Evolutionary conservation across 1,284 basidiomycete species (phyloP).

Genomic region (Naganishia sp.): DNA sequence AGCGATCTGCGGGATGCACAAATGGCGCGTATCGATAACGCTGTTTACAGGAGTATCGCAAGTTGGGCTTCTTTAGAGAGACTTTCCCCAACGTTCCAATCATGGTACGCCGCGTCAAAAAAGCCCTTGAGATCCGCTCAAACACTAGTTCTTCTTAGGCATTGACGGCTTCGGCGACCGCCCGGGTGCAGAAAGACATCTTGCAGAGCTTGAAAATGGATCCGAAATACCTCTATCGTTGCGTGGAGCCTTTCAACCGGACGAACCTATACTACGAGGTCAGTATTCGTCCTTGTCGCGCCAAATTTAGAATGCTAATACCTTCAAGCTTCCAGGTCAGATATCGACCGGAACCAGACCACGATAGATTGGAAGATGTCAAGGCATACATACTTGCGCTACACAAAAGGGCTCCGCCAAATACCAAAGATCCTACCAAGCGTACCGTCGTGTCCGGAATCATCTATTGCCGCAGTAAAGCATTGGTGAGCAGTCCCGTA

Average conservation of each 20-base stretch:
- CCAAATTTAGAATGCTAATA: neutral
- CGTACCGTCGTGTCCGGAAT: constrained; percentile 67
- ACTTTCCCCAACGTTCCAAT: constrained; percentile 72
- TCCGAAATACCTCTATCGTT: constrained; percentile 61
- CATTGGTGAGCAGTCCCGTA: constrained; percentile 44
- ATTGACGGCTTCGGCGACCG: constrained; percentile 53
- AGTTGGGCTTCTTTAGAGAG: constrained; percentile 68
- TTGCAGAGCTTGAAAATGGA: constrained; percentile 65
- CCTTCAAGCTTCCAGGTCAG: constrained; percentile 57
- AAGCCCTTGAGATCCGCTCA: neutral
- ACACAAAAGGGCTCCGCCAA: constrained; percentile 43
- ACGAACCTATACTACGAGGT: constrained; percentile 79
- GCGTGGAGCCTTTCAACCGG: constrained; percentile 76
- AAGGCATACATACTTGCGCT: constrained; percentile 63
- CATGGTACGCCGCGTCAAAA: constrained; percentile 60
- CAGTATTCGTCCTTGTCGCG: constrained; percentile 20
- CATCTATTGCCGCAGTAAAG: constrained; percentile 71
- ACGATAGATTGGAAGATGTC: constrained; percentile 64
- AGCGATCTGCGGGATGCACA: neutral
- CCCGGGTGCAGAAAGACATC: constrained; percentile 72
- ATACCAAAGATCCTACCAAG: constrained; percentile 61
- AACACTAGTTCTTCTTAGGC: constrained; percentile 39
- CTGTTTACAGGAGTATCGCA: constrained; percentile 62
- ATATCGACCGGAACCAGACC: constrained; percentile 61
- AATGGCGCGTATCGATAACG: too few relatives aligned